A percentile compares a stretch with the other conserved stretches of the same genome.
Conservation (phyloP, 2,329 filamentous ascomycete species). For the Beauveria sp. region DNA sequence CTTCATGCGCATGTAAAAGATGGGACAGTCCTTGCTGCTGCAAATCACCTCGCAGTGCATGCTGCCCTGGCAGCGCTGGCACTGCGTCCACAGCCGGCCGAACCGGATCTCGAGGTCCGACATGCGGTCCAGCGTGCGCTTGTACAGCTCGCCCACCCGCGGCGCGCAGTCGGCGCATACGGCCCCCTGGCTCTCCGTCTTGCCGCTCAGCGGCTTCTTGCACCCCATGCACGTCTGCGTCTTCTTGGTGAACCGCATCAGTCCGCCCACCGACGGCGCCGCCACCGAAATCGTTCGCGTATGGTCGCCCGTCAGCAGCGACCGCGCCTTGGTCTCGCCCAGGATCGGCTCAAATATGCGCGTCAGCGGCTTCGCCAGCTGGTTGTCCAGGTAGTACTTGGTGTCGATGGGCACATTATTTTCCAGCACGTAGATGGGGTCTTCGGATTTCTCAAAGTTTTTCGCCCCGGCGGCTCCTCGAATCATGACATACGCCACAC, state of each 20-base stretch:
- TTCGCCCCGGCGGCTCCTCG: constrained; percentile 83
- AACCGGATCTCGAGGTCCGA: constrained; percentile 92
- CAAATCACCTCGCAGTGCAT: constrained; percentile 99
- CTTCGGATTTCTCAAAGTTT: constrained; percentile 95
- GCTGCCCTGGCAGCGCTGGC: constrained; percentile 93
- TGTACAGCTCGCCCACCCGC: constrained; percentile 85
- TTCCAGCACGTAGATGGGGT: constrained; percentile 93
- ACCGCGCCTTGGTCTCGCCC: constrained; percentile 82
- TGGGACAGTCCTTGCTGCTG: constrained; percentile 91
- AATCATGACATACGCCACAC: constrained; percentile 96
- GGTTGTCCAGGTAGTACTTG: constrained; percentile 97
- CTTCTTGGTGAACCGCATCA: constrained; percentile 99
- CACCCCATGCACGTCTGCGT: constrained; percentile 98
- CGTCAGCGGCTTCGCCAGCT: constrained; percentile 86
- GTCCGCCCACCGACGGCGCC: constrained; percentile 79
- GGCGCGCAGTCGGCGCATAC: constrained; percentile 82
- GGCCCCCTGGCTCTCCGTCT: constrained; percentile 73
- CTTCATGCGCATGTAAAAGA: constrained; percentile 99
- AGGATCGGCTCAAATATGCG: constrained; percentile 98
- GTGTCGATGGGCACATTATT: constrained; percentile 98
- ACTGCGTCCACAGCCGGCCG: constrained; percentile 92
- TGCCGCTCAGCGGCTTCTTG: constrained; percentile 84
- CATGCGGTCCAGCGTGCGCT: constrained; percentile 79
- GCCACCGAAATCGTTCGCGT: constrained; percentile 92
- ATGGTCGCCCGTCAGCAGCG: constrained; percentile 83